Evolutionary conservation across 1,139 yeast species (phyloP).

Genomic region (Arxiozyma slooffiae): DNA sequence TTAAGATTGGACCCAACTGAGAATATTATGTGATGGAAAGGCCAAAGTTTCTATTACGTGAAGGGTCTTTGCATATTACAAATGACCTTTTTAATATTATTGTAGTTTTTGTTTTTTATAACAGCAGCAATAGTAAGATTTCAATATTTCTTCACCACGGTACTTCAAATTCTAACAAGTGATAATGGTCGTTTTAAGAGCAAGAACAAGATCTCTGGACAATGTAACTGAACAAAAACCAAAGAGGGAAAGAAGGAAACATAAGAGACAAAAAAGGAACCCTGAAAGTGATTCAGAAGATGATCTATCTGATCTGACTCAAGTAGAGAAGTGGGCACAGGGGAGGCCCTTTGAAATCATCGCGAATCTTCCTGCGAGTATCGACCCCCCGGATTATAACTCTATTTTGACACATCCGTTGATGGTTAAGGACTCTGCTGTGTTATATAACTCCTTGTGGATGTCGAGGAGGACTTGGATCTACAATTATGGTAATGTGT

Average conservation of each 20-base stretch:
- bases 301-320: not conserved
- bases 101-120: no score
- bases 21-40: no score
- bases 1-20: no score
- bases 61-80: no score
- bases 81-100: no score
- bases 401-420: conserved; percentile 52
- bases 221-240: not conserved
- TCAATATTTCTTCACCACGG: not conserved
- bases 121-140: no score
- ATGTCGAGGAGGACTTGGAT: conserved; percentile 69
- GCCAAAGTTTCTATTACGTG: no score
- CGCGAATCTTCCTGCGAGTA: conserved; percentile 64
- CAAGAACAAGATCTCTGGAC: not conserved
- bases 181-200: conserved; percentile 1
- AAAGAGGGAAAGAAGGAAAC: not conserved
- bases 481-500: conserved; percentile 48
- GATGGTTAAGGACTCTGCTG: conserved; percentile 63
- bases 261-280: not conserved
- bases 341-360: conserved; percentile 37
- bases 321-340: not conserved
- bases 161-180: not conserved
- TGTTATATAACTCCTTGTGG: conserved; percentile 59
- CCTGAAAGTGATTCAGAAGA: not conserved
- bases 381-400: conserved; percentile 47